Evolutionary conservation across 805 yeast species (phyloP), one percentile per base, ranked within the genome.

Genomic region (Candida taoyuanica): DNA sequence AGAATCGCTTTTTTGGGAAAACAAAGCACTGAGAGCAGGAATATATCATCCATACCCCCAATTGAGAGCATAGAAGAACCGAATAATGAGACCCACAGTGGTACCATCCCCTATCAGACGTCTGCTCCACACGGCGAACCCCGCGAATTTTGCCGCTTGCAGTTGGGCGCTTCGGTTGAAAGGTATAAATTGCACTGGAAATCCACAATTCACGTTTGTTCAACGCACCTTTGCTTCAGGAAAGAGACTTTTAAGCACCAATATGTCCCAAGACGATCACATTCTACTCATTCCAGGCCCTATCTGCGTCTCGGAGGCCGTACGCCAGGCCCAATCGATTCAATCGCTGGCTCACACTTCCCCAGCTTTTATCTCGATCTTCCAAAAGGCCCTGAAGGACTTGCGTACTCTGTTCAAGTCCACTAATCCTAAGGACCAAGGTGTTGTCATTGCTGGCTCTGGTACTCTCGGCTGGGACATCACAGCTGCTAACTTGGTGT

Each of bases 391-490:
- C 13, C 71, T 91, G 55, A 62, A 70, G 52, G 76, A 78, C 59
- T 71, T 86, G 51, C 76, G 97, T 52, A 71, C 68, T 48, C 63
- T 91, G 49, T 89, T 89, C 73, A 74, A 80, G 56, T 78, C 91
- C 20, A 65, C 76, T 19, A 77, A 73, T 52, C 60, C 75, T 12
- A 58, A 63, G n/a, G 75, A 93, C 26, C 96, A 86, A 65, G 86
- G 89, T 7, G 71, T 85, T 43, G 85, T 91, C 13, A 58, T 91
- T 40, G 73, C 93, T 3, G 98, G 97, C 30, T 82, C 95, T 2
- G 98, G 98, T 41, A 87, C 97, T 16, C 71, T 89, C 29, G 98
- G 98, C 26, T 89, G 96, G 96, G 98, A 89, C 56, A 67, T 89
- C 45, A 81, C 77, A 29, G 95, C 82, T 18, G 73, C 95, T 24